These are phyloP conservation scores for Erysimum pusillum DNA, from an alignment of 441 rosid species.

Conservation along the genomic window DNA sequence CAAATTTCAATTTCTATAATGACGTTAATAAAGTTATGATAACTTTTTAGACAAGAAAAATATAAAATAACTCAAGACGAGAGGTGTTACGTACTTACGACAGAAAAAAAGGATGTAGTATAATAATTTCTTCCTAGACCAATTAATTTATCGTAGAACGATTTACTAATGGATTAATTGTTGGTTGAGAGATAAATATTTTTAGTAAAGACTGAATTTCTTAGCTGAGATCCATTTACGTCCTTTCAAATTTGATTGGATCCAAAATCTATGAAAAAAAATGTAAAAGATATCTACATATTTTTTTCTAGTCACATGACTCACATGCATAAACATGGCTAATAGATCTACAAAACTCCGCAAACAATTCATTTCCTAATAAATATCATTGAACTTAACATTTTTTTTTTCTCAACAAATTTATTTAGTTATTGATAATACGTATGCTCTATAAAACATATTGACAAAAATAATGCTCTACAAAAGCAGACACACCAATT, in stretches of 20 bases:
- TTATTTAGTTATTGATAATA: too few relatives aligned
- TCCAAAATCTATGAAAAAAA: background rate
- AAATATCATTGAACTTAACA: background rate
- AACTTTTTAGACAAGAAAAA: too few relatives aligned
- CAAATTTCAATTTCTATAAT: constrained; percentile 32
- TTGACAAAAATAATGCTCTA: background rate
- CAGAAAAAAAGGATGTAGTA: background rate
- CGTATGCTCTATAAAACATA: background rate
- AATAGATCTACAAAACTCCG: background rate
- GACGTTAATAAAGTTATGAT: constrained; percentile 31
- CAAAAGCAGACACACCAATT: too few relatives aligned
- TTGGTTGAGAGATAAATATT: too few relatives aligned
- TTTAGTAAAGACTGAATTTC: too few relatives aligned
- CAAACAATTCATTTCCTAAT: background rate
- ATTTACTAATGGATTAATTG: too few relatives aligned
- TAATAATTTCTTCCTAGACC: too few relatives aligned
- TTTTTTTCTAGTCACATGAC: constrained; percentile 6
- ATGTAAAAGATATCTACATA: background rate
- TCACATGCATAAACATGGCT: constrained; percentile 17
- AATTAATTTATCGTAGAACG: too few relatives aligned
- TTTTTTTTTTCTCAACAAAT: too few relatives aligned
- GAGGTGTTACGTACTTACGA: background rate
- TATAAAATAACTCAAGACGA: background rate
- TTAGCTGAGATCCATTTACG: constrained; percentile 14
- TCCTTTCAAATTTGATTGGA: background rate